phyloP scores from a whole-genome alignment of 1,284 basidiomycete species.

The Trichosporon asahii region DNA sequence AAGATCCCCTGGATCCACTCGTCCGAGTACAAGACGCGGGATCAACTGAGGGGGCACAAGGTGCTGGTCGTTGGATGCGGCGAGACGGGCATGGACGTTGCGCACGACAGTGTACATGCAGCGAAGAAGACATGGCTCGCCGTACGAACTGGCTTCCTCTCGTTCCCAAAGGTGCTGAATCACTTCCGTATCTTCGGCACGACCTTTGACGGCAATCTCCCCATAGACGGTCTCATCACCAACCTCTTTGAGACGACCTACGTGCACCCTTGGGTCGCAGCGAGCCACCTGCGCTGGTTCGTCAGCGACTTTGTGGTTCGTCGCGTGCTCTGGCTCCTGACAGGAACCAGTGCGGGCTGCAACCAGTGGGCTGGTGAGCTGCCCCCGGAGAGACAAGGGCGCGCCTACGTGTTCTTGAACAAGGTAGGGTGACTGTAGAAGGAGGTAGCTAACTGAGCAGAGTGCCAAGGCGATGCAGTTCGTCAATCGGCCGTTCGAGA shows the following conservation, averaged over 20 bases:
- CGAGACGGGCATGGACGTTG: slow-evolving; percentile 67
- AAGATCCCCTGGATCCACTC: slow-evolving; percentile 56
- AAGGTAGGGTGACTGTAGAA: slow-evolving; percentile 26
- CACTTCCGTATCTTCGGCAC: slow-evolving; percentile 61
- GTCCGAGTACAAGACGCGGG: slow-evolving; percentile 56
- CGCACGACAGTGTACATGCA: slow-evolving; percentile 56
- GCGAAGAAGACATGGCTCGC: slow-evolving; percentile 60
- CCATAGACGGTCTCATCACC: slow-evolving; percentile 57
- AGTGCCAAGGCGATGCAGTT: slow-evolving; percentile 58
- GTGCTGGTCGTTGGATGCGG: slow-evolving; percentile 63
- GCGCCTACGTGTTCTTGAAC: slow-evolving; percentile 55
- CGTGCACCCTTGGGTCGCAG: slow-evolving; percentile 59
- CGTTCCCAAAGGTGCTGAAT: slow-evolving; percentile 64
- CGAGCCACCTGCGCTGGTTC: slow-evolving; percentile 62
- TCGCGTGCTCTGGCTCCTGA: slow-evolving; percentile 61
- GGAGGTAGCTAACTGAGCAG: slow-evolving; percentile 18
- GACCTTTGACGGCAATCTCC: slow-evolving; percentile 56
- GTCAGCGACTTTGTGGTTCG: slow-evolving; percentile 65
- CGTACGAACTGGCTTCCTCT: slow-evolving; percentile 58
- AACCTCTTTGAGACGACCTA: slow-evolving; percentile 49
- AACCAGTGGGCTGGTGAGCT: slow-evolving; percentile 68
- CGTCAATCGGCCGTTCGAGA: slow-evolving; percentile 60
- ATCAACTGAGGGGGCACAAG: slow-evolving; percentile 55
- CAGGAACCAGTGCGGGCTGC: slow-evolving; percentile 62
- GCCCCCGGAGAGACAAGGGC: slow-evolving; percentile 59